Base-by-base conservation (phyloP, 2,329 filamentous ascomycete species). In the Fusarium sororula region DNA sequence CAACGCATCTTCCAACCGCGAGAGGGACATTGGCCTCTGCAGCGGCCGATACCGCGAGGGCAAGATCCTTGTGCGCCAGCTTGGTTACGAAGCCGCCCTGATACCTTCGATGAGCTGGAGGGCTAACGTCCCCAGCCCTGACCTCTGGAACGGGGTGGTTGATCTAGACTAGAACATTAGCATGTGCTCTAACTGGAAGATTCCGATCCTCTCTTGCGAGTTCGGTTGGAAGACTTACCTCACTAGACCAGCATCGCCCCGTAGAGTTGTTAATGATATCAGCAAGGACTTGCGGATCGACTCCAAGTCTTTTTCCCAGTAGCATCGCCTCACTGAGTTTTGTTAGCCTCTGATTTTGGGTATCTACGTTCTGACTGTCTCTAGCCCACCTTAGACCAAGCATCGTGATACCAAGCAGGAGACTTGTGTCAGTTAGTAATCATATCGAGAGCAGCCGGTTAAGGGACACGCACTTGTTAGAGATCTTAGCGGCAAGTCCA, bases 221-320 rank as follows among this genome's bases (percentile, higher is more conserved):
- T 17, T 35, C 32, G 14, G 5, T 20, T 17, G 6, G 11, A 12
- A 8, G 4, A 7, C 26, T 8, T 56, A 32, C 56, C 20, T 59
- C 56, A 17, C 56, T 59, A 11, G 56, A 59, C 56, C 56, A 59
- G 32, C 35, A 59, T 11, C 32, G 44, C 2, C 56, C 56, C 0
- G 56, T 59, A 3, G 56, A 59, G 20, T 59, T 59, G 32, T 48
- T 59, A 3, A 50, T 59, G 22, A 59, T 59, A 44, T 48, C 44
- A 1, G 56, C 56, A 15, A 59, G 56, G 0, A 59, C 20, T 59
- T 59, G 44, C 7, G 42, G 56, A 24, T 39, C 35, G 1, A 59
- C 56, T 8, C 56, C 42, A 3, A 59, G 56, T 30, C 56, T 48
- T 22, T 48, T 38, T 9, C 56, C 56, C 0, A 59, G 42, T 14